Base-by-base conservation (phyloP, 2,329 filamentous ascomycete genomes). In the Aspergillus viridinutans region DNA sequence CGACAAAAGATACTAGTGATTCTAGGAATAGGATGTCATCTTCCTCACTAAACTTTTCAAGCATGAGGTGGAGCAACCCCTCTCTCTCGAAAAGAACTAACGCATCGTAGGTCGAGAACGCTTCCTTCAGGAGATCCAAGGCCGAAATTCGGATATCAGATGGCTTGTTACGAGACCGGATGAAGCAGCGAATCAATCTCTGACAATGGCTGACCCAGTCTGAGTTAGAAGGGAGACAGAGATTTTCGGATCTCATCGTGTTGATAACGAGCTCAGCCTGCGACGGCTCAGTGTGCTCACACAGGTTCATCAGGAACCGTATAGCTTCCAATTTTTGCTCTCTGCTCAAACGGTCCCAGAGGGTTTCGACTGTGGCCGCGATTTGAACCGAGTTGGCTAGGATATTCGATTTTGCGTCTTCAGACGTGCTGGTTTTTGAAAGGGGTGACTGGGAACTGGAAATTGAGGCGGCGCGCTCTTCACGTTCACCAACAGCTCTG, bases 81-180 rank as follows among this genome's bases (percentile, higher is more conserved):
- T 73, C 61, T 43, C 69, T 63, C 32, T 70, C 64, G 32, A 74
- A 72, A 17, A 69, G 67, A 17, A 65, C 51, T 2, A 72, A 52
- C 43, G 66, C 61, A 10, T 74, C 70, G 32, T 69, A 61, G 21
- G 58, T 70, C 10, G 62, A 59, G 53, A 76, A 72, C 17, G 74
- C 70, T n/a, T 76, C 72, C 61, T 74, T 74, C 17, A 76, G 57
- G 1, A 69, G 71, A 29, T 73, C 71, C 43, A 77, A 61, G 42
- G 74, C 74, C 10, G 72, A 55, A 6, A 76, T 72, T 32, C 75
- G 75, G 51, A 75, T 67, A 45, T 76, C 74, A 4, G 73, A 69
- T 35, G 70, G 59, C 57, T 77, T 75, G 12, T 67, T 67, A n/a
- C 66, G 72, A 53, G 68, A 64, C 21, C 68, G 69, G 58, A 77